Evolutionary conservation across 2,329 filamentous ascomycete genomes (phyloP).

Genomic region (Mariannaea sp.): DNA sequence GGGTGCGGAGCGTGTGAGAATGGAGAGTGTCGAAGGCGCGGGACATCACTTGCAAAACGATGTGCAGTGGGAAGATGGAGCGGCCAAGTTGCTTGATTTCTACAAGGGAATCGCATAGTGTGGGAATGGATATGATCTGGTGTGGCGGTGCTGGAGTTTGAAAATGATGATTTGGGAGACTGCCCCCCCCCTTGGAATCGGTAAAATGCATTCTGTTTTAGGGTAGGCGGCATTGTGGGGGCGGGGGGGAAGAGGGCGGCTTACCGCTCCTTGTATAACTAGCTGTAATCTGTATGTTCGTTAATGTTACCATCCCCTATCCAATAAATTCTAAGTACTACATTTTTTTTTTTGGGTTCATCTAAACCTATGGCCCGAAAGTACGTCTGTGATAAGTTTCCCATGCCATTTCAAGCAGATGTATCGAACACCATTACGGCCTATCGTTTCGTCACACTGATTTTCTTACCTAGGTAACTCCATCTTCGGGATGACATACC

Average conservation of each 20-base stretch:
- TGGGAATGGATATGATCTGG: not conserved
- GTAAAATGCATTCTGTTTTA: constrained; percentile 1
- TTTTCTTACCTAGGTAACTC: too few relatives aligned
- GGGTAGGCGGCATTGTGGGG: constrained; percentile 4
- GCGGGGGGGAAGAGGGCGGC: constrained; percentile 1
- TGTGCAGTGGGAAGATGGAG: constrained; percentile 52
- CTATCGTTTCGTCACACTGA: too few relatives aligned
- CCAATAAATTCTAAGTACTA: too few relatives aligned
- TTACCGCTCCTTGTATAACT: constrained; percentile 4
- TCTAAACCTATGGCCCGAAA: too few relatives aligned
- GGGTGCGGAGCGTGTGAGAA: constrained; percentile 42
- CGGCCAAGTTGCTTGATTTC: constrained; percentile 50
- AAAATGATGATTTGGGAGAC: too few relatives aligned
- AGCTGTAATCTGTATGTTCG: constrained; percentile 1
- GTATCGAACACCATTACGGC: too few relatives aligned
- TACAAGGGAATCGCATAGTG: constrained; percentile 32
- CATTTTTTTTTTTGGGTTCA: too few relatives aligned
- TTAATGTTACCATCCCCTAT: constrained; percentile 16
- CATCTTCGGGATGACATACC: too few relatives aligned
- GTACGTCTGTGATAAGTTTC: too few relatives aligned
- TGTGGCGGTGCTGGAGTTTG: too few relatives aligned
- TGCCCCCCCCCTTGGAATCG: too few relatives aligned
- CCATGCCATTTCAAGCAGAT: too few relatives aligned
- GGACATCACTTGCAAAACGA: constrained; percentile 62
- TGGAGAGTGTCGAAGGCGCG: constrained; percentile 49